phyloP scores from a whole-genome alignment of 352 stramenopile genomes.

The Bremia lactucae region DNA sequence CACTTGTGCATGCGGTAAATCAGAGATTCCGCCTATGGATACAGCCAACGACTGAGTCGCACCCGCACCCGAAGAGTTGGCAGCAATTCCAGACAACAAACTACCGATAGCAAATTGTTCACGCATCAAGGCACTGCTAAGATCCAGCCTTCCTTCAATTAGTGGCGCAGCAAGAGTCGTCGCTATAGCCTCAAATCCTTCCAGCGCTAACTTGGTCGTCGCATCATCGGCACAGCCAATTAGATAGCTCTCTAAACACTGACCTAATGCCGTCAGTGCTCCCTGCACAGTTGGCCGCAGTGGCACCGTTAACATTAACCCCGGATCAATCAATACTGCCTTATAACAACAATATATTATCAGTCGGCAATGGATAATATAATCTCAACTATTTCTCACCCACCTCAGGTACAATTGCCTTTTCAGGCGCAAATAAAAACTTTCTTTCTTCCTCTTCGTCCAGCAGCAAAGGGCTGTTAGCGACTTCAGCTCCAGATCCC shows the following conservation, averaged over 20 bases:
- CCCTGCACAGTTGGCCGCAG: slow-evolving; percentile 43
- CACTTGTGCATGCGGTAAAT: slow-evolving; percentile 51
- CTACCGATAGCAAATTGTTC: slow-evolving; percentile 46
- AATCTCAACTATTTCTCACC: slow-evolving; percentile 2
- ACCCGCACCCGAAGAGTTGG: slow-evolving; percentile 44
- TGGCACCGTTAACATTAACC: slow-evolving; percentile 52
- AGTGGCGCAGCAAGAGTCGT: slow-evolving; percentile 41
- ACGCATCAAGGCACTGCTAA: slow-evolving; percentile 42
- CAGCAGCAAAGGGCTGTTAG: slow-evolving; percentile 39
- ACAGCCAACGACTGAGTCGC: slow-evolving; percentile 44
- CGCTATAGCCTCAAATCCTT: slow-evolving; percentile 48
- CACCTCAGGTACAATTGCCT: slow-evolving; percentile 38
- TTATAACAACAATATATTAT: slow-evolving; percentile 7
- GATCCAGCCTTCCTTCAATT: slow-evolving; percentile 48
- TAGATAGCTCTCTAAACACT: slow-evolving; percentile 71
- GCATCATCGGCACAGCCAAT: slow-evolving; percentile 32
- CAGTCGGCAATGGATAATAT: slow-evolving; percentile 4
- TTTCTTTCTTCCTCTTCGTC: slow-evolving; percentile 60
- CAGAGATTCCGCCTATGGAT: slow-evolving; percentile 55
- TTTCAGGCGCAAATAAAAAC: slow-evolving; percentile 25
- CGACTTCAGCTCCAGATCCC: slow-evolving; percentile 44
- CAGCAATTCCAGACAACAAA: slow-evolving; percentile 40
- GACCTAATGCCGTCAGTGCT: slow-evolving; percentile 46
- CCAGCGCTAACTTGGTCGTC: slow-evolving; percentile 34
- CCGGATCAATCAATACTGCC: slow-evolving; percentile 59